Evolutionary conservation across 148 eudicot species (phyloP).

Genomic region (Nyssa sinensis): DNA sequence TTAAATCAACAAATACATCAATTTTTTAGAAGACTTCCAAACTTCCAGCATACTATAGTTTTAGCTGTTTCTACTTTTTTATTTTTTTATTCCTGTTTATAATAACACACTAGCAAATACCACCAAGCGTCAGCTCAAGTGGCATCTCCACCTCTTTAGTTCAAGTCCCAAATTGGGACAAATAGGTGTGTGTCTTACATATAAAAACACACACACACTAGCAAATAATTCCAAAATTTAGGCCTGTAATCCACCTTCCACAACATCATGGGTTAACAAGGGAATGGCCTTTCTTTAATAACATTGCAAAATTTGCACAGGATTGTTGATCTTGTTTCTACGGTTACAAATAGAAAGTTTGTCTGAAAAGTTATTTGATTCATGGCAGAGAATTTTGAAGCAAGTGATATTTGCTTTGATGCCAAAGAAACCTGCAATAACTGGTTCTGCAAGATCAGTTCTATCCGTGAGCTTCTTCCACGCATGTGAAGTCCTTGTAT

Average conservation of each 20-base stretch:
- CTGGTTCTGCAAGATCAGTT: constrained; percentile 80
- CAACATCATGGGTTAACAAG: background rate
- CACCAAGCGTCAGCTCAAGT: too few relatives aligned
- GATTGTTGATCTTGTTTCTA: background rate
- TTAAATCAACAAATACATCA: too few relatives aligned
- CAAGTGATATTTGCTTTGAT: constrained; percentile 49
- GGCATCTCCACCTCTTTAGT: too few relatives aligned
- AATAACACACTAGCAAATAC: background rate
- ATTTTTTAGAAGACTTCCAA: too few relatives aligned
- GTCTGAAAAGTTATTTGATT: constrained; percentile 15
- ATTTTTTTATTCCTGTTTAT: background rate
- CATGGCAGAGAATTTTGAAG: constrained; percentile 58
- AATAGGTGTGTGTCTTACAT: too few relatives aligned
- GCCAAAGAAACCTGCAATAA: constrained; percentile 79
- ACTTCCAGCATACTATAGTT: background rate
- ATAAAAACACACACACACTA: too few relatives aligned
- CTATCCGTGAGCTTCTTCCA: constrained; percentile 70
- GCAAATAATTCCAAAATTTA: background rate
- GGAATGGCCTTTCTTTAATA: background rate
- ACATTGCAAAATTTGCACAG: background rate
- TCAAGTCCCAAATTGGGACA: too few relatives aligned
- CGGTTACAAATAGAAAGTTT: constrained; percentile 2
- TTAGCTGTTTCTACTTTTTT: background rate
- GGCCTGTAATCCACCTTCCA: background rate
- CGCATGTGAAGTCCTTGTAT: constrained; percentile 60